Evolutionary conservation across 139 green algal species (phyloP), one percentile per base, ranked within the genome.

Genomic region (Picochlorum sp.): DNA sequence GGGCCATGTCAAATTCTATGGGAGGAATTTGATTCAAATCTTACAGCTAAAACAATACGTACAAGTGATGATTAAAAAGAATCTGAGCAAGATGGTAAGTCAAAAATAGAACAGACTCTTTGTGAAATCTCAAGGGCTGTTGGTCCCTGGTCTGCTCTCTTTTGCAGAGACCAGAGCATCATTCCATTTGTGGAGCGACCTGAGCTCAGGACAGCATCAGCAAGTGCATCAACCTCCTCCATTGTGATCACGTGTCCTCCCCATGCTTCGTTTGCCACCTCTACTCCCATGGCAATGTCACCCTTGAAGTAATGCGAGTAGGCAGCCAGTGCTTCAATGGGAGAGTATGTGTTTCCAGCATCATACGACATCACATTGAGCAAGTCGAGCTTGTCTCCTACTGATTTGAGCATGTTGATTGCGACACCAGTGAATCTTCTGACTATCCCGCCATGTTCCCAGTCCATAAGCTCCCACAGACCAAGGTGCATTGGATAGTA

Each of bases 301-400:
- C 65, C 62, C 6, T 16, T 74, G 57, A 62, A 63, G 37, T 72
- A 79, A 11, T 38, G 26, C 6, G 38, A 61, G 63, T 81, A 68
- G 0, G 72, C 72, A 45, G 66, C 61, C 34, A 72, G 68, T 8
- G 57, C 55, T 59, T 78, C 66, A 7, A 47, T 62, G 1, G 52
- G 57, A 51, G 73, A 45, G 49, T 75, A 82, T 4, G 55, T 38
- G 10, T 58, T 72, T 28, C 75, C 67, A 15, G 72, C 72, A 28
- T 81, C 72, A 30, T 82, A 82, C 1, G 45, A 49, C 76, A 82
- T 82, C n/a, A 81, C 68, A n/a, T 70, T 72, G 34, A 81, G 60
- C 2, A 74, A 49, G 15, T 81, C 73, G 16, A 82, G 58, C 14
- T 34, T 7, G 6, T 68, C 47, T 18, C 76, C 76, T 14, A 66